Base-by-base conservation (phyloP, 2,329 filamentous ascomycete genomes). In the Colletotrichum tanaceti region DNA sequence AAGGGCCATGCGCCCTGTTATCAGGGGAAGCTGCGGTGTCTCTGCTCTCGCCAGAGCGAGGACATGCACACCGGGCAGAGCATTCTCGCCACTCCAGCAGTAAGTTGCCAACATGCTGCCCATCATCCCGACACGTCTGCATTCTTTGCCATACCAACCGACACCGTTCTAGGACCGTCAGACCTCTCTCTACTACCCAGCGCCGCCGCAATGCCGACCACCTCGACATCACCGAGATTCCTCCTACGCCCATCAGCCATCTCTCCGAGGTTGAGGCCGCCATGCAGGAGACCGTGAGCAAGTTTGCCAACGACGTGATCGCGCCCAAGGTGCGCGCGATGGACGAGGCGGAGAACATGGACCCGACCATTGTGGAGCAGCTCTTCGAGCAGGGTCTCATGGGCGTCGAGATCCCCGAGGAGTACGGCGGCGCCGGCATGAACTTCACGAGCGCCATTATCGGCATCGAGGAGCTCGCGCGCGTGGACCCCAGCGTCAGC, bases 371-470 rank as follows among this genome's bases (percentile, higher is more conserved):
- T 9, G 91, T 99, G 6, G 94, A 97, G 83, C 92, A 96, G 81
- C 87, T 97, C 60, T 99, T 99, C 76, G 96, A 99, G 84, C 94
- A 98, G 79, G 96, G 96, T 0, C 85, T 99, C 58, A 99, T 99
- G 96, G 92, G 94, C 71, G 88, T 99, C 72, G 96, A 99, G 83
- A 97, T 99, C 66, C 95, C 96, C 18, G 96, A 99, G 81, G 94
- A 98, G 80, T 99, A 91, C 78, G 96, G 96, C 70, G 96, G 96
- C 70, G 93, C 95, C 0, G 96, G 94, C 74, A 98, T 99, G 96
- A 98, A 98, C 87, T 99, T 99, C 82, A 98, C 96, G 0, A 85
- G 94, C 1, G 95, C 94, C 70, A 97, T 99, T 77, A 91, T 99
- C 52, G 95, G 93, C 35, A 99, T 99, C 75, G 96, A 99, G 83